These are phyloP conservation scores for Aspergillus costaricaensis DNA, from an alignment of 2,329 filamentous ascomycete species.

Conservation along the genomic window DNA sequence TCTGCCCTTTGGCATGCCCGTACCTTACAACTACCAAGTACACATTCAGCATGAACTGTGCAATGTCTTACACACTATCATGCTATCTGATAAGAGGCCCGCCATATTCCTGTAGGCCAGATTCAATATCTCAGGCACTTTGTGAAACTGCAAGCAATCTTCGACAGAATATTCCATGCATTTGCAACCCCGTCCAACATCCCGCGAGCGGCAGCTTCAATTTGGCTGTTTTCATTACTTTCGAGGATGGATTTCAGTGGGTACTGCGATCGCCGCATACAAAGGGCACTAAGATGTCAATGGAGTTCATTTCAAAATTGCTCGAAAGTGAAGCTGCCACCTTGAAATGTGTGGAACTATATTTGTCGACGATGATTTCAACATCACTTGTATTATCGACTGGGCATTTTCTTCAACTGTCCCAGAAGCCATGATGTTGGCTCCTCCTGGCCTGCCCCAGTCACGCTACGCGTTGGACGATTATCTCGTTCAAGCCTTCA, in stretches of 20 bases:
- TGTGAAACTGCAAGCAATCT: background rate
- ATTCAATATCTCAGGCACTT: background rate
- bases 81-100: background rate
- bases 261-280: background rate
- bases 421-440: constrained; percentile 23
- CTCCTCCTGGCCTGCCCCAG: constrained; percentile 25
- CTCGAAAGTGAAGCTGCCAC: background rate
- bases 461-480: constrained; percentile 19
- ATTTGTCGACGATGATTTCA: no score
- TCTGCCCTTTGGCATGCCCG: no score
- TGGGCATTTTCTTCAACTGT: constrained; percentile 25
- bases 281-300: background rate
- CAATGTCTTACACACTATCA: background rate
- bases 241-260: background rate
- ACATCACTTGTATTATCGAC: no score
- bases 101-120: background rate
- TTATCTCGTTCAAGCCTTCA: constrained; percentile 11
- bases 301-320: background rate
- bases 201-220: background rate
- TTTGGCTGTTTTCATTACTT: background rate
- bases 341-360: background rate
- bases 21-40: no score
- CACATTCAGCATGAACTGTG: no score
- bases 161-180: background rate
- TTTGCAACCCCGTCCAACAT: background rate